These are phyloP conservation scores for Phoma sp. DNA, from an alignment of 2,329 filamentous ascomycete genomes.

Conservation along the genomic window DNA sequence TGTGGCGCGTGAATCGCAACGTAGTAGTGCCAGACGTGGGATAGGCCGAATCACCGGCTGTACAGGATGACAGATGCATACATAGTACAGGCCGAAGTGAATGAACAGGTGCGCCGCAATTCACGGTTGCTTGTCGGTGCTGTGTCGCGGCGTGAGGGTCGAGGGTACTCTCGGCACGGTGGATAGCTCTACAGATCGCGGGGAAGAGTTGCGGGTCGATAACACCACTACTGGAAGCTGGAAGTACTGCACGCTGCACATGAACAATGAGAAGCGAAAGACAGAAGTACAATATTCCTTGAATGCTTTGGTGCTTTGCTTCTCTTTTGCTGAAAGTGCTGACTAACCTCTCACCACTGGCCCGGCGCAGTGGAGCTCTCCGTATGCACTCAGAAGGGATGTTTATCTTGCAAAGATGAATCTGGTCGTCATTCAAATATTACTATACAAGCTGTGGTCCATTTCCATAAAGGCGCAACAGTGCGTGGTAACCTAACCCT, in stretches of 20 bases:
- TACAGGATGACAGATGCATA: conserved; percentile 33
- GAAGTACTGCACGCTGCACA: neutral
- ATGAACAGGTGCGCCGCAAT: conserved; percentile 7
- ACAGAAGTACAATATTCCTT: no score
- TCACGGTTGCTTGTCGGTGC: neutral
- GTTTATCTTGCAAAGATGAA: neutral
- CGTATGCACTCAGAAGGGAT: neutral
- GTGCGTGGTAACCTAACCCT: neutral
- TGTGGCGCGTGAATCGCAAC: conserved; percentile 17
- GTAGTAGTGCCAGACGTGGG: conserved; percentile 23
- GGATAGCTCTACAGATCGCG: conserved; percentile 16
- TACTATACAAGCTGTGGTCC: conserved; percentile 19
- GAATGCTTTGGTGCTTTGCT: no score
- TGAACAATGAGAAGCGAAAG: neutral
- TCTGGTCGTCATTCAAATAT: neutral
- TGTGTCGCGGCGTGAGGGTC: conserved; percentile 10
- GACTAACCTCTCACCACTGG: no score
- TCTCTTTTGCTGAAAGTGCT: no score
- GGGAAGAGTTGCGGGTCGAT: conserved; percentile 18
- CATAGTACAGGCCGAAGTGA: conserved; percentile 31
- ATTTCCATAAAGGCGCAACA: neutral
- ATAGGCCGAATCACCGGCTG: conserved; percentile 37
- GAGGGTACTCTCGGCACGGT: conserved; percentile 13
- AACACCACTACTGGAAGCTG: conserved; percentile 10
- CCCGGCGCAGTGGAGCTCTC: no score